Evolutionary conservation across 1,139 yeast species (phyloP).

Genomic region (Neolecta irregularis): DNA sequence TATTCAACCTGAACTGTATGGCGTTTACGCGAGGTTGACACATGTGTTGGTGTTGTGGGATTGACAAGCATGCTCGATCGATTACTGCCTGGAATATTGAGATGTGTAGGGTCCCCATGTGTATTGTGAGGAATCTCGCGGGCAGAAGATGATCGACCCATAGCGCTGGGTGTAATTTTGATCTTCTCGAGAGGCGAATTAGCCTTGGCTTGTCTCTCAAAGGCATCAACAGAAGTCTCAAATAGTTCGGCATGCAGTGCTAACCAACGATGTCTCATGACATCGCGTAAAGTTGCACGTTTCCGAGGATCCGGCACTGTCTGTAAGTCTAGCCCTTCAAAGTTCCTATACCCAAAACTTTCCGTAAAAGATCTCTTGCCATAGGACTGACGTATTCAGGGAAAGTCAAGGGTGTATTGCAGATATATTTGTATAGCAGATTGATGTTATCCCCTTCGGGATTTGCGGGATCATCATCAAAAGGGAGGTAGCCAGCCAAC

Average conservation of each 20-base stretch:
- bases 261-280: constrained; percentile 77
- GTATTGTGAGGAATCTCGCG: background rate
- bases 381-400: constrained; percentile 87
- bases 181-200: constrained; percentile 4
- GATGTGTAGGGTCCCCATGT: background rate
- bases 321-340: background rate
- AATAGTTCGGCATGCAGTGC: constrained; percentile 66
- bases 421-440: constrained; percentile 76
- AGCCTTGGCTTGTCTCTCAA: constrained; percentile 59
- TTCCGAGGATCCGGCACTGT: constrained; percentile 68
- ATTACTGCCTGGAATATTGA: background rate
- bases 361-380: constrained; percentile 78
- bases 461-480: constrained; percentile 92
- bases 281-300: constrained; percentile 52
- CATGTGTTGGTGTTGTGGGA: background rate
- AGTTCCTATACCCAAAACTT: constrained; percentile 35
- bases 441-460: constrained; percentile 94
- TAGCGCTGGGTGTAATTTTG: background rate
- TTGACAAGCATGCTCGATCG: background rate
- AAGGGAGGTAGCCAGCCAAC: constrained; percentile 93
- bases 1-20: constrained; percentile 16
- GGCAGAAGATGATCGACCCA: constrained; percentile 2
- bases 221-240: constrained; percentile 49
- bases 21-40: constrained; percentile 10
- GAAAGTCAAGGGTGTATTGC: constrained; percentile 79